Evolutionary conservation across 2,329 filamentous ascomycete genomes (phyloP), one percentile per base, ranked within the genome.

Genomic region (Botryotinia narcissicola): DNA sequence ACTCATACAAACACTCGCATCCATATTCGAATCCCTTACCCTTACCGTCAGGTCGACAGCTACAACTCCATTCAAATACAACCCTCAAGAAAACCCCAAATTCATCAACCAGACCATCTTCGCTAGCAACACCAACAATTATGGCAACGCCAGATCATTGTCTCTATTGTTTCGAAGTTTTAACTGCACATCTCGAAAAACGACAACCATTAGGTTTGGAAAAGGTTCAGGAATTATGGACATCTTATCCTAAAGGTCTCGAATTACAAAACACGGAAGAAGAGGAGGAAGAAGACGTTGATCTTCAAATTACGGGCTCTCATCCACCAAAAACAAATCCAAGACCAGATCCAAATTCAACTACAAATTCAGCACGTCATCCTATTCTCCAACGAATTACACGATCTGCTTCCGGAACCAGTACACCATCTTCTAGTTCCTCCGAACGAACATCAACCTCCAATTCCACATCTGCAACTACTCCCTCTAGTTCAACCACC

Each of bases 81-180:
- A 42, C 4, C 32, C 32, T 22, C 32, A 35, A 60, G 2, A 29
- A 25, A 40, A 40, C 16, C 2, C 9, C 61, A 44, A 12, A 18
- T 22, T 60, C 46, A 60, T 51, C 57, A 2, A 4, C 59, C 46
- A 18, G 37, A 7, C 35, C 54, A 22, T 9, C 37, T 29, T 57
- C n/a, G 40, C 61, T 51, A 35, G 25, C 14, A 61, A 12, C 32
- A 22, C 4, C 42, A 51, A 25, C 51, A 64, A 78, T 57, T 77
- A 98, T 98, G 95, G 95, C 96, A 67, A 92, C 92, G 73, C 84
- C 89, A 79, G 91, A 91, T 74, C 95, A 98, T 83, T 98, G 95
- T 83, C 90, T 95, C 80, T 95, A 91, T 83, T 98, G 95, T 85
- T 98, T 99, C 86, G 96, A 99, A 84, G 87, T 87, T 59, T 90